Evolutionary conservation across 2,329 filamentous ascomycete species (phyloP), one percentile per base, ranked within the genome.

Genomic region (Monilinia vaccinii-corymbosi): DNA sequence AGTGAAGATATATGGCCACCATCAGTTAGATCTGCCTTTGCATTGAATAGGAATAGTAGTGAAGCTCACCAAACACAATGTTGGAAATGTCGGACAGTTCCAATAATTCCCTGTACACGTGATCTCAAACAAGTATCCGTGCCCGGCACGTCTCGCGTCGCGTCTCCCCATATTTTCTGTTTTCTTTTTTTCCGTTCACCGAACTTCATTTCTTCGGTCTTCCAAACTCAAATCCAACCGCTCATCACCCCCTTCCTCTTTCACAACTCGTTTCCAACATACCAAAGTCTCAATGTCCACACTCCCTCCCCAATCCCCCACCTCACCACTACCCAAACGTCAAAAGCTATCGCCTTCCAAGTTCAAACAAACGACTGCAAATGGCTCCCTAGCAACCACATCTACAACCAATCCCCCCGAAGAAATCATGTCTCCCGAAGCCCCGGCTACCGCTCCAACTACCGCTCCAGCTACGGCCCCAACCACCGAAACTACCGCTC

Each of bases 291-390:
- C 16, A 40, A 55, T 56, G 49, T 55, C 50, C 58, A 56, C 52
- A 42, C 45, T 57, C 13, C 21, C 52, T 8, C 28, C 46, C 25
- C 2, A 31, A 11, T 50, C 59, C 32, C 44, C 59, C 18, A 45
- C 36, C 16, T 51, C 59, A 28, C 59, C 59, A 45, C 53, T 58
- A n/a, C 52, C 59, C 28, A 61, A 61, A 61, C 59, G 59, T 31
- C 52, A 44, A 50, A 61, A 61, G 52, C 51, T 23, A 23, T 60
- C 59, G 8, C 46, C 59, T 1, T n/a, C 50, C 3, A 56, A 31
- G 25, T n/a, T 42, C 3, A 56, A 31, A 32, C 7, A 44, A 21
- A 38, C 32, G 16, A 10, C 55, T 40, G 10, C 28, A 23, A 5
- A 8, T 23, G n/a, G 23, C 14, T 21, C 42, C 34, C 31, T 32